A percentile compares a stretch with the other conserved stretches of the same genome.
Evolutionary conservation across 2,329 filamentous ascomycete species (phyloP).

Genomic region (Annulohypoxylon truncatum): DNA sequence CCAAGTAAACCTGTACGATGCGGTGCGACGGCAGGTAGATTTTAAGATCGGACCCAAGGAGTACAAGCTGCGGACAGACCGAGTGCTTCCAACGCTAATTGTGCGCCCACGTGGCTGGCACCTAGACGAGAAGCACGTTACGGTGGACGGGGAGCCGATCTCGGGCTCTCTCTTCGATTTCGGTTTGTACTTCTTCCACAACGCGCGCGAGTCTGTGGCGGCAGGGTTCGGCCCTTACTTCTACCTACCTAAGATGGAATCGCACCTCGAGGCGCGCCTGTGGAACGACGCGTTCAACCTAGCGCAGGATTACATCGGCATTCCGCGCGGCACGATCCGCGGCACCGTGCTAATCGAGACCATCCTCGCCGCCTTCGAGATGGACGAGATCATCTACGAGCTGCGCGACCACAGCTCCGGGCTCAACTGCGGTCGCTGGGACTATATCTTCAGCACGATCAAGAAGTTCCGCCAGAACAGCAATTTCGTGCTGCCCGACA

Average conservation of each 20-base stretch:
- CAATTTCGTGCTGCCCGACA: constrained; percentile 92
- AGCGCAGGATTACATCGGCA: constrained; percentile 90
- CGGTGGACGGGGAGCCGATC: constrained; percentile 93
- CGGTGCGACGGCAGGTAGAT: constrained; percentile 91
- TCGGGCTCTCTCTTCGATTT: constrained; percentile 96
- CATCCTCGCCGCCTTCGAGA: constrained; percentile 97
- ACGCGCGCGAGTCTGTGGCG: constrained; percentile 87
- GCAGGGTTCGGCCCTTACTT: constrained; percentile 93
- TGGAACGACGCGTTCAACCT: constrained; percentile 99
- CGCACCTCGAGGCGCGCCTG: constrained; percentile 92
- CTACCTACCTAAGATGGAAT: constrained; percentile 98
- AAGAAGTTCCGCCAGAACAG: constrained; percentile 98
- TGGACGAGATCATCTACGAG: constrained; percentile 99
- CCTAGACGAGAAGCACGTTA: constrained; percentile 97
- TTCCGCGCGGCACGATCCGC: constrained; percentile 91
- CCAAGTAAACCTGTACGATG: constrained; percentile 97
- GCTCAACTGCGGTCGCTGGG: constrained; percentile 98
- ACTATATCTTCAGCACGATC: constrained; percentile 99
- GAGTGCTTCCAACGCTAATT: constrained; percentile 86
- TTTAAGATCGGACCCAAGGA: constrained; percentile 96
- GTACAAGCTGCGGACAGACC: constrained; percentile 96
- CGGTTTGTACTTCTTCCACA: constrained; percentile 99
- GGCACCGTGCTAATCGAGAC: constrained; percentile 98
- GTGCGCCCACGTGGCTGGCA: constrained; percentile 97
- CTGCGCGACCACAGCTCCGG: constrained; percentile 95